Conservation (phyloP, 306 rosid species). For the Pueraria montana region DNA sequence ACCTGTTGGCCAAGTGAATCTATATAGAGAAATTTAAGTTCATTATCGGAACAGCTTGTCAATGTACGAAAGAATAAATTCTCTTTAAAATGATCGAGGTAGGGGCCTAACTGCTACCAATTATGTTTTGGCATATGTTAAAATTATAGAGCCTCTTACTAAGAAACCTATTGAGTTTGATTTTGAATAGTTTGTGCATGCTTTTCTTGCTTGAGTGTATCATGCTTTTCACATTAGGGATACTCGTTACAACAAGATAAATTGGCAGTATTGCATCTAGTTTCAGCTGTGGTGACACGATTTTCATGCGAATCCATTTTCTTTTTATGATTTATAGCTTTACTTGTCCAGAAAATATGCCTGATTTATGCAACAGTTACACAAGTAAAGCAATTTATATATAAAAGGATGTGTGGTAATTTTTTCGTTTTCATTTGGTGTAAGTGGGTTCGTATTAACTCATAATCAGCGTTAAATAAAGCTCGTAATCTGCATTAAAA, state of each 20-base stretch:
- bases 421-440: no score
- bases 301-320: conserved; percentile 35
- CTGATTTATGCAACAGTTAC: conserved; percentile 5
- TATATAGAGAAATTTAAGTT: neutral
- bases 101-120: neutral
- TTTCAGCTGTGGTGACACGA: conserved; percentile 4
- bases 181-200: conserved; percentile 19
- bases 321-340: conserved; percentile 11
- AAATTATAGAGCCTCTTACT: neutral
- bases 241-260: neutral
- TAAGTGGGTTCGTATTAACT: no score
- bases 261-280: neutral
- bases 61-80: no score
- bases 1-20: no score
- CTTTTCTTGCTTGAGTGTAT: conserved; percentile 1
- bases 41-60: neutral
- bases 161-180: no score
- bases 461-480: no score
- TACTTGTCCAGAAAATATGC: neutral
- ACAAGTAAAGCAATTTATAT: neutral
- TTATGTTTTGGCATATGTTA: neutral
- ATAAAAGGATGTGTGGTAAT: no score
- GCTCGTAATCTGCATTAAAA: no score
- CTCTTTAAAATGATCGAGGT: no score
- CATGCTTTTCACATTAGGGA: conserved; percentile 18